Conservation (phyloP, 108 stramenopile species). For the Fragilaria radians region DNA sequence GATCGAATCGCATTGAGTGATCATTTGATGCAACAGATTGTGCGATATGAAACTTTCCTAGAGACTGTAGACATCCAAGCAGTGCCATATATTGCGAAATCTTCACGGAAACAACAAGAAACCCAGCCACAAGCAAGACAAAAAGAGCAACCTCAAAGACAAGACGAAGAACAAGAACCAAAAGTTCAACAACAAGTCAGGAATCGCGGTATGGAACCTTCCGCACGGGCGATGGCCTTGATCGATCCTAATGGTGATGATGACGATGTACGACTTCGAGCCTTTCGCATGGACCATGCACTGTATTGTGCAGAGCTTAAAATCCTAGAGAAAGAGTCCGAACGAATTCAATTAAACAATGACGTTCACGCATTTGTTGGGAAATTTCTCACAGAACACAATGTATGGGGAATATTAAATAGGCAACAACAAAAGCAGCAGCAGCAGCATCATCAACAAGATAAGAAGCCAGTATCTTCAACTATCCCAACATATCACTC, state of each 20-base stretch:
- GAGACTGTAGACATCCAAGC: conserved; percentile 13
- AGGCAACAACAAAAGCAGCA: too few species aligned
- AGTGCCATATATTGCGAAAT: too few species aligned
- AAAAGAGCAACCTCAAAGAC: background rate
- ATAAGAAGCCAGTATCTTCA: too few species aligned
- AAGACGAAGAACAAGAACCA: conserved; percentile 1
- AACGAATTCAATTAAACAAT: conserved; percentile 18
- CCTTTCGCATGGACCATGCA: conserved; percentile 40
- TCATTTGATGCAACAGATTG: conserved; percentile 7
- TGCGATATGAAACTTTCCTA: conserved; percentile 35
- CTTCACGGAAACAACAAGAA: too few species aligned
- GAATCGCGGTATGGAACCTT: conserved; percentile 11
- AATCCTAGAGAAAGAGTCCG: conserved; percentile 25
- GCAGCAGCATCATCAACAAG: too few species aligned
- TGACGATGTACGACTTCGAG: conserved; percentile 17
- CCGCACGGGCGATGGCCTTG: conserved; percentile 15
- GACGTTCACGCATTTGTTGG: conserved; percentile 12
- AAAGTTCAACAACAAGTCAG: background rate
- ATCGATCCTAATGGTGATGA: conserved; percentile 5
- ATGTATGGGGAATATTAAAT: conserved; percentile 19
- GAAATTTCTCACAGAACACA: conserved; percentile 28
- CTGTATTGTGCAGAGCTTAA: conserved; percentile 22
- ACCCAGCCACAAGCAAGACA: background rate
- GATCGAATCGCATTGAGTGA: conserved; percentile 17
- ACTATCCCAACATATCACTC: too few species aligned